Conservation (phyloP, 2,329 filamentous ascomycete genomes). For the Herpotrichia juniperi region DNA sequence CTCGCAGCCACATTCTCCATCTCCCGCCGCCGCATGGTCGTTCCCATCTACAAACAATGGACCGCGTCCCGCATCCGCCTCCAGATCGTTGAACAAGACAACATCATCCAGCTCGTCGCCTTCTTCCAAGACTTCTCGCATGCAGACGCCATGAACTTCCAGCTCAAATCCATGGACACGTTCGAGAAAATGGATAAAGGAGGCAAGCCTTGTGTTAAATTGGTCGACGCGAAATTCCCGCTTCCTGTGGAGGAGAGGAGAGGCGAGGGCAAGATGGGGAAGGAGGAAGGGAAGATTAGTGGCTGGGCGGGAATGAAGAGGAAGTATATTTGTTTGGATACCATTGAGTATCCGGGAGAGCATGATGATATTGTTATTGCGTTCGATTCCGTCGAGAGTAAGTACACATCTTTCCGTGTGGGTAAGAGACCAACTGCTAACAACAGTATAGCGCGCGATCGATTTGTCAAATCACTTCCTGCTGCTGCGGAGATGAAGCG, state of each 20-base stretch:
- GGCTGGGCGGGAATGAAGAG: constrained; percentile 63
- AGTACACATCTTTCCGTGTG: constrained; percentile 42
- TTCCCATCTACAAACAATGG: constrained; percentile 94
- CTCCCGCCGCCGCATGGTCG: constrained; percentile 83
- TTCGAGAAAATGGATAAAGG: constrained; percentile 67
- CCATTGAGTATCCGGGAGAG: constrained; percentile 87
- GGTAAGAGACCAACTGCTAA: constrained; percentile 23
- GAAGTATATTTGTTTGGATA: constrained; percentile 82
- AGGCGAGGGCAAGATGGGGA: constrained; percentile 56
- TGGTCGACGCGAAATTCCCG: constrained; percentile 90
- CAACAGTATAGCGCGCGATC: constrained; percentile 48
- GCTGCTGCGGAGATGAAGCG: constrained; percentile 48
- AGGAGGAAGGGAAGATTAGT: constrained; percentile 54
- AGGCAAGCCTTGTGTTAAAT: constrained; percentile 72
- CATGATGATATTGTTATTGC: constrained; percentile 88
- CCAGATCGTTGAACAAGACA: constrained; percentile 79
- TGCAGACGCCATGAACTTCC: constrained; percentile 87
- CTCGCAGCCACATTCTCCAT: constrained; percentile 79
- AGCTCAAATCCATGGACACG: constrained; percentile 80
- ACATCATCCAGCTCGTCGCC: constrained; percentile 76
- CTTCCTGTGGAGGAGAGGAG: constrained; percentile 66
- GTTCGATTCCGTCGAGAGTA: constrained; percentile 81
- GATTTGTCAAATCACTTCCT: constrained; percentile 53
- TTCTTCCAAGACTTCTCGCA: constrained; percentile 91
- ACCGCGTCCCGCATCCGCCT: constrained; percentile 80